A percentile compares a stretch with the other conserved stretches of the same genome.
phyloP scores from a whole-genome alignment of 2,329 filamentous ascomycete genomes.

The Penicillium sp. region DNA sequence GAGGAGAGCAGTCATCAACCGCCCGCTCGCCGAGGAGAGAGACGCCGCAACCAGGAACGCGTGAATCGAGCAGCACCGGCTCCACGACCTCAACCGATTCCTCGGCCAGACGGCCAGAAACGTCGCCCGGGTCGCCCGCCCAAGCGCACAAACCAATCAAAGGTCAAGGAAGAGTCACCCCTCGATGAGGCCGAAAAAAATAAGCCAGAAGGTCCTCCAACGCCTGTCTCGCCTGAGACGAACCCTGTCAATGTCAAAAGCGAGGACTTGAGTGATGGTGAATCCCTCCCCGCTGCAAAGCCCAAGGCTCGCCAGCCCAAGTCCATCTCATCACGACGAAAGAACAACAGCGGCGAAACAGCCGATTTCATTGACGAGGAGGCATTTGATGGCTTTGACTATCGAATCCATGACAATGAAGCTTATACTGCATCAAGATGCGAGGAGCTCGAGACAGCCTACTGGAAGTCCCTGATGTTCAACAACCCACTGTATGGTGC shows the following conservation, averaged over 20 bases:
- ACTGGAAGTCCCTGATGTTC: slow-evolving; percentile 97
- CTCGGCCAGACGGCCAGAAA: slow-evolving; percentile 41
- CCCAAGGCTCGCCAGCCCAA: slow-evolving; percentile 54
- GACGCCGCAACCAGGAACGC: slow-evolving; percentile 47
- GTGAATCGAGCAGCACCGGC: slow-evolving; percentile 35
- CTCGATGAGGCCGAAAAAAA: slow-evolving; percentile 37
- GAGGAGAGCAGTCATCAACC: slow-evolving; percentile 95
- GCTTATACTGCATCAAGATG: slow-evolving; percentile 89
- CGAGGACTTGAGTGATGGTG: slow-evolving; percentile 47
- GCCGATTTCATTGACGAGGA: slow-evolving; percentile 79
- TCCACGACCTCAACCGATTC: slow-evolving; percentile 30
- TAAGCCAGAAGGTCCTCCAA: slow-evolving; percentile 46
- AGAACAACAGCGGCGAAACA: slow-evolving; percentile 74
- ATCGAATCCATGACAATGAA: slow-evolving; percentile 72
- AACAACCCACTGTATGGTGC: slow-evolving; percentile 92
- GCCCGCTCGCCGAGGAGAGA: slow-evolving; percentile 72
- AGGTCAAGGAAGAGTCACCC: slow-evolving; percentile 36
- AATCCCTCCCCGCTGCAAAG: slow-evolving; percentile 39
- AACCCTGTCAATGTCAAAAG: slow-evolving; percentile 53
- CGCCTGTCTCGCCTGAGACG: slow-evolving; percentile 49
- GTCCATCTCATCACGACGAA: slow-evolving; percentile 78
- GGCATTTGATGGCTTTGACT: slow-evolving; percentile 86
- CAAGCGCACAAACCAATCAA: slow-evolving; percentile 35
- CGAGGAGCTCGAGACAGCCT: slow-evolving; percentile 86
- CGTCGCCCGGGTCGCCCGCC: slow-evolving; percentile 42